These are phyloP conservation scores for Starmerella etchellsii DNA, from an alignment of 805 yeast genomes.

Conservation along the genomic window DNA sequence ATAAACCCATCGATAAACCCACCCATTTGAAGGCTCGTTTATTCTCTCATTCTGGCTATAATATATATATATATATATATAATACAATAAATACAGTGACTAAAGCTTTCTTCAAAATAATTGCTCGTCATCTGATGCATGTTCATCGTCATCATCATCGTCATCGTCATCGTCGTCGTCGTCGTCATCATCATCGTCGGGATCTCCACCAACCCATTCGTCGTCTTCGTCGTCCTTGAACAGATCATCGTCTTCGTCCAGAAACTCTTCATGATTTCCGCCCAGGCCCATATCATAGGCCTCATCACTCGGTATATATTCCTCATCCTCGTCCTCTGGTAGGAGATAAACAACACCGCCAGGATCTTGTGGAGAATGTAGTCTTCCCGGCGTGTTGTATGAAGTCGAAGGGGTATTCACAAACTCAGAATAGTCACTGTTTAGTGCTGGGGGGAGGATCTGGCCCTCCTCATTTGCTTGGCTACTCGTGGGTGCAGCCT, in stretches of 20 bases:
- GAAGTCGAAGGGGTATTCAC: no score
- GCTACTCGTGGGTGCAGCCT: no score
- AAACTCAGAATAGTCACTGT: no score
- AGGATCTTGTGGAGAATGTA: slow-evolving; percentile 2
- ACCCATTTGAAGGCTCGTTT: no score
- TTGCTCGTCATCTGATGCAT: background rate
- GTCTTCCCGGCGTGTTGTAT: no score
- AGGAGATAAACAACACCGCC: slow-evolving; percentile 12
- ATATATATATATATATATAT: background rate
- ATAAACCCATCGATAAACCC: no score
- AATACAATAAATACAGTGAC: background rate
- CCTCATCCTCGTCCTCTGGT: slow-evolving; percentile 18
- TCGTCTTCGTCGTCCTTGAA: slow-evolving; percentile 5
- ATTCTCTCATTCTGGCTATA: no score
- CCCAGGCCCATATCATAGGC: slow-evolving; percentile 5
- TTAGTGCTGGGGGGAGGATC: no score
- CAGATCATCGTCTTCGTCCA: slow-evolving; percentile 1
- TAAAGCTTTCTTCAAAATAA: no score
- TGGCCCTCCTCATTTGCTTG: no score
- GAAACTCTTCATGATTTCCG: background rate
- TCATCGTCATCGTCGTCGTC: slow-evolving; percentile 12
- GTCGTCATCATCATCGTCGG: slow-evolving; percentile 9
- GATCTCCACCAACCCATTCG: slow-evolving; percentile 4
- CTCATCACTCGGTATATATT: slow-evolving; percentile 14
- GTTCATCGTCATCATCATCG: slow-evolving; percentile 5